Evolutionary conservation across 495 filamentous ascomycete species (phyloP).

Genomic region (Neurospora sp.): DNA sequence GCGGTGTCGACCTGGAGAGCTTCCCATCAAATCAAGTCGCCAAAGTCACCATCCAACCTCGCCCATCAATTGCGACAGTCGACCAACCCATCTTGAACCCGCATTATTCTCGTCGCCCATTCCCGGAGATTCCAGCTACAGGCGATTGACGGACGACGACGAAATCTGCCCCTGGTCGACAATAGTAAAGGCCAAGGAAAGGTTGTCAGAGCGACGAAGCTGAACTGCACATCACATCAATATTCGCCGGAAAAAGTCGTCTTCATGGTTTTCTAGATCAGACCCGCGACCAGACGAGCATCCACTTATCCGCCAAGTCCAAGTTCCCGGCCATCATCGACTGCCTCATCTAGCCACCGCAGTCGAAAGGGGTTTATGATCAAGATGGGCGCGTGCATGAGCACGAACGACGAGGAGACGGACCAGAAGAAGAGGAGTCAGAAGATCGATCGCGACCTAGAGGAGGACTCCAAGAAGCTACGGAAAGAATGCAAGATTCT

Average conservation of each 20-base stretch:
- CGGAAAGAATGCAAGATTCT: slow-evolving; percentile 98
- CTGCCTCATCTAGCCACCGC: slow-evolving; percentile 4
- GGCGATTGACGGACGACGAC: neutral
- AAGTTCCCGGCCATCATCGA: neutral
- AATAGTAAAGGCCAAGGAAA: neutral
- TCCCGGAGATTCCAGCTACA: neutral
- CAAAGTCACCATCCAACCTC: neutral
- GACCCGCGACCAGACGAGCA: slow-evolving; percentile 11
- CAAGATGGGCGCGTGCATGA: slow-evolving; percentile 87
- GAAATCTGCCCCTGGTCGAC: neutral
- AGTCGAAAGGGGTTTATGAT: slow-evolving; percentile 16
- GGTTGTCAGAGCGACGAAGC: neutral
- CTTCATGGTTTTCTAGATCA: slow-evolving; percentile 17
- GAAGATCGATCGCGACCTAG: slow-evolving; percentile 81
- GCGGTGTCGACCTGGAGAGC: neutral
- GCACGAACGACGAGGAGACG: slow-evolving; percentile 65
- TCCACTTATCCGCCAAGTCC: neutral
- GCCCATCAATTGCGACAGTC: neutral
- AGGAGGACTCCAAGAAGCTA: slow-evolving; percentile 85
- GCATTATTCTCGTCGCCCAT: neutral
- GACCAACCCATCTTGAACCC: neutral
- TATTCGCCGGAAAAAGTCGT: slow-evolving; percentile 2
- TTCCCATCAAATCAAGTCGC: neutral
- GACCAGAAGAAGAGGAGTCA: slow-evolving; percentile 93
- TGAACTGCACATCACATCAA: neutral